A percentile compares a stretch with the other conserved stretches of the same genome.
These are phyloP conservation scores for Verticillium tricorpus DNA, from an alignment of 2,329 filamentous ascomycete species.

Conservation along the genomic window DNA sequence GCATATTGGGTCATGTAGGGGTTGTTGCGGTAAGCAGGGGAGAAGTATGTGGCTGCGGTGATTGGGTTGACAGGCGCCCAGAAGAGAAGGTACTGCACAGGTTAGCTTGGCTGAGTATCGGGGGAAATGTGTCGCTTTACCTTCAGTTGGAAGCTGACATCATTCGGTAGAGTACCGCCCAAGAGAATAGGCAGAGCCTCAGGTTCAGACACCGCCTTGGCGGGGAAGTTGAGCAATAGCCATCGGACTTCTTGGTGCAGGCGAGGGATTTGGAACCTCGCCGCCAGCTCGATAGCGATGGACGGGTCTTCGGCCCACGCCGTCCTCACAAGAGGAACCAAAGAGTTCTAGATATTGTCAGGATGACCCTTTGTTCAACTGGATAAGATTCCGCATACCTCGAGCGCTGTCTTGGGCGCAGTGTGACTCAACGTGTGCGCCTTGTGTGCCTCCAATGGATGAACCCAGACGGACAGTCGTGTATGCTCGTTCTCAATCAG, in stretches of 20 bases:
- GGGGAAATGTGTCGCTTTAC: conserved; percentile 32
- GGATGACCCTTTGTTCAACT: background rate
- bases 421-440: conserved; percentile 13
- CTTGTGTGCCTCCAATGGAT: conserved; percentile 57
- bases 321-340: conserved; percentile 65
- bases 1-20: conserved; percentile 95
- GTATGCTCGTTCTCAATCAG: conserved; percentile 81
- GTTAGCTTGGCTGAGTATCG: conserved; percentile 19
- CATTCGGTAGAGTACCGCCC: conserved; percentile 67
- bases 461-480: conserved; percentile 84
- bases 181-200: conserved; percentile 81
- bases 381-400: conserved; percentile 22
- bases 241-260: conserved; percentile 73
- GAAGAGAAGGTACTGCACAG: conserved; percentile 72
- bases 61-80: conserved; percentile 93
- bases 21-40: conserved; percentile 86
- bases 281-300: conserved; percentile 79
- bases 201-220: conserved; percentile 75
- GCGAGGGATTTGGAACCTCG: conserved; percentile 71
- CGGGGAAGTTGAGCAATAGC: conserved; percentile 76
- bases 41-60: conserved; percentile 87
- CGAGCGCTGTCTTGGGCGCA: conserved; percentile 19
- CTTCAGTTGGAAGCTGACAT: conserved; percentile 82
- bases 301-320: conserved; percentile 85
- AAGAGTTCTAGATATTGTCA: conserved; percentile 38